phyloP scores from a whole-genome alignment of 1,284 basidiomycete genomes.

The Fomitopsis palustris region DNA sequence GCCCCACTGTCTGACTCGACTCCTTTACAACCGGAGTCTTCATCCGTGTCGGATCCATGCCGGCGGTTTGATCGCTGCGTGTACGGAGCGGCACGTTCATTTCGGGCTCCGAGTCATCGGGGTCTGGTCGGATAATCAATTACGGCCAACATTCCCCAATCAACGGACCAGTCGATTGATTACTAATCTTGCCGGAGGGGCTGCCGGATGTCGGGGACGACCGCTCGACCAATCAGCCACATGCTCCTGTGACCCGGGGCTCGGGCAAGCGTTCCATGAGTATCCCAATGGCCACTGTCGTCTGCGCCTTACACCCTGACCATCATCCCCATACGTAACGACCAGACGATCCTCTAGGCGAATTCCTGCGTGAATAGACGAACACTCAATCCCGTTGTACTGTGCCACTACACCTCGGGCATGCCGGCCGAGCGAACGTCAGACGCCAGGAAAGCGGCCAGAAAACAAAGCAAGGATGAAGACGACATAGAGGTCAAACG shows the following conservation, averaged over 20 bases:
- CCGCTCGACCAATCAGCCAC: background rate
- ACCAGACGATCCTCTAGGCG: background rate
- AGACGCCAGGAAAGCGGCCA: slow-evolving; percentile 23
- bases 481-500: slow-evolving; percentile 56
- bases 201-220: background rate
- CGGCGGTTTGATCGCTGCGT: background rate
- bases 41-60: background rate
- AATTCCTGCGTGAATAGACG: background rate
- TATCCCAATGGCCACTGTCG: background rate
- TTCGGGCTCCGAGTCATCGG: background rate
- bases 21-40: too few relatives aligned
- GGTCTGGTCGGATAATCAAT: background rate
- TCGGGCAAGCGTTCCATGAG: background rate
- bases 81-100: background rate
- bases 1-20: background rate
- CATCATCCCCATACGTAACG: slow-evolving; percentile 1
- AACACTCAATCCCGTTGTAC: background rate
- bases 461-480: slow-evolving; percentile 21
- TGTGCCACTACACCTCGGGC: background rate
- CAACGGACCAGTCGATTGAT: background rate
- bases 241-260: background rate
- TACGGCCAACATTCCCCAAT: background rate
- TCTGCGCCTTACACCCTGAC: background rate
- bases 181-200: background rate
- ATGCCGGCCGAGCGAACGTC: slow-evolving; percentile 23